Percentiles rank a stretch among this genome's conserved stretches.
Conservation (phyloP, 2,329 filamentous ascomycete species). For the Trichoderma cornu-damae region DNA sequence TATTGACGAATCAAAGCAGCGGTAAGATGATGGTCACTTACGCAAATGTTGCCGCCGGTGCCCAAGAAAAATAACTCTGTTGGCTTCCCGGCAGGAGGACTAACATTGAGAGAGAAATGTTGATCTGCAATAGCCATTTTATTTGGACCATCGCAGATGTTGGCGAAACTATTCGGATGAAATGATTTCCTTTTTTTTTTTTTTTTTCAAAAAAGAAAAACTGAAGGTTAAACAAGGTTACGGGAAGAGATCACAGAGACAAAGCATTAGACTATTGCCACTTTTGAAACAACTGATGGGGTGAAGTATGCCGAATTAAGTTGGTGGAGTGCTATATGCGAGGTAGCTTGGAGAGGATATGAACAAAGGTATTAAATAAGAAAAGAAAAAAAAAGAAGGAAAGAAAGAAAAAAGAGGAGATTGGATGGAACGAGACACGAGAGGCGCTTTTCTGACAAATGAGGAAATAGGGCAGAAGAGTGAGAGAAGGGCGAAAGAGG, state of each 20-base stretch:
- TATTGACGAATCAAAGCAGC: neutral
- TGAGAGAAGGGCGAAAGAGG: neutral
- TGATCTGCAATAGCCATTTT: conserved; percentile 12
- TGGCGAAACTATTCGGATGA: neutral
- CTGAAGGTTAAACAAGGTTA: neutral
- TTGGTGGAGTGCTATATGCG: neutral
- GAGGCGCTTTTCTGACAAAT: neutral
- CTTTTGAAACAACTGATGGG: neutral
- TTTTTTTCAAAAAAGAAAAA: too few relatives aligned
- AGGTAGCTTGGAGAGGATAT: neutral
- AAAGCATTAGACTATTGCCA: neutral
- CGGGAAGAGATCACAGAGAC: neutral
- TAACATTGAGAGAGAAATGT: conserved; percentile 11
- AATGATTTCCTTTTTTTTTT: neutral
- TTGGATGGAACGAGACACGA: neutral
- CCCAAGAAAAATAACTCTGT: conserved; percentile 7
- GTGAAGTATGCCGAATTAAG: neutral
- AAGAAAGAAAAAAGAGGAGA: neutral
- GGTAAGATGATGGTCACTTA: neutral
- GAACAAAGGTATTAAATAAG: neutral
- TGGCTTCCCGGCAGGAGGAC: conserved; percentile 13
- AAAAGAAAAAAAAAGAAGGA: neutral
- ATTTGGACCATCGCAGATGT: conserved; percentile 2
- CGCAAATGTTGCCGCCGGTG: conserved; percentile 8
- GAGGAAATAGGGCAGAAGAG: neutral